Conservation (phyloP, 2,329 filamentous ascomycete species). For the Emmonsiellopsis sp. region DNA sequence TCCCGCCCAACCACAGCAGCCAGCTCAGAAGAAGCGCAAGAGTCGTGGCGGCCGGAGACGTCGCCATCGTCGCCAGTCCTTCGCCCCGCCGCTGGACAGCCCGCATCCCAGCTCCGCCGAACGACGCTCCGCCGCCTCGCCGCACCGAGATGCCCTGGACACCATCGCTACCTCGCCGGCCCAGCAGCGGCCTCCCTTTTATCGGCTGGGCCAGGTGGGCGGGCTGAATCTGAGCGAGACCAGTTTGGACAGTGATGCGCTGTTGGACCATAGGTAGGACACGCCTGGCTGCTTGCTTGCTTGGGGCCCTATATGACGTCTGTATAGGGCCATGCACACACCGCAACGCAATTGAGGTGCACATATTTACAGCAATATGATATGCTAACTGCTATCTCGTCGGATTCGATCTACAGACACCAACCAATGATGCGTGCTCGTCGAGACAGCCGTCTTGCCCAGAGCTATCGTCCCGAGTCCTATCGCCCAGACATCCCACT, state of each 20-base stretch:
- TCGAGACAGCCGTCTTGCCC: constrained; percentile 41
- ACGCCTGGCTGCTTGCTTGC: no score
- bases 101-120: constrained; percentile 22
- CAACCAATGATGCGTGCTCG: constrained; percentile 57
- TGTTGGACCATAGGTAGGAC: constrained; percentile 72
- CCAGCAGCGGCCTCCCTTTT: constrained; percentile 41
- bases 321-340: no score
- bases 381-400: neutral
- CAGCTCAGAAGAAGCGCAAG: constrained; percentile 54
- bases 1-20: neutral
- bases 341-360: no score
- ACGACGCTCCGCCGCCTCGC: constrained; percentile 32
- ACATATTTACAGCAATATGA: no score
- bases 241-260: constrained; percentile 78
- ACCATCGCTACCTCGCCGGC: constrained; percentile 22
- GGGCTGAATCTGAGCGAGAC: constrained; percentile 63
- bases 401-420: constrained; percentile 32
- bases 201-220: constrained; percentile 38
- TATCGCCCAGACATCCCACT: neutral
- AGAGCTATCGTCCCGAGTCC: constrained; percentile 28
- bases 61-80: constrained; percentile 68
- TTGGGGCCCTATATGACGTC: no score
- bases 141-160: constrained; percentile 39
- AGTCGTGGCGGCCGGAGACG: constrained; percentile 73
- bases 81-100: constrained; percentile 56